Base-by-base conservation (phyloP, 805 yeast genomes). In the Candida ulmi region DNA sequence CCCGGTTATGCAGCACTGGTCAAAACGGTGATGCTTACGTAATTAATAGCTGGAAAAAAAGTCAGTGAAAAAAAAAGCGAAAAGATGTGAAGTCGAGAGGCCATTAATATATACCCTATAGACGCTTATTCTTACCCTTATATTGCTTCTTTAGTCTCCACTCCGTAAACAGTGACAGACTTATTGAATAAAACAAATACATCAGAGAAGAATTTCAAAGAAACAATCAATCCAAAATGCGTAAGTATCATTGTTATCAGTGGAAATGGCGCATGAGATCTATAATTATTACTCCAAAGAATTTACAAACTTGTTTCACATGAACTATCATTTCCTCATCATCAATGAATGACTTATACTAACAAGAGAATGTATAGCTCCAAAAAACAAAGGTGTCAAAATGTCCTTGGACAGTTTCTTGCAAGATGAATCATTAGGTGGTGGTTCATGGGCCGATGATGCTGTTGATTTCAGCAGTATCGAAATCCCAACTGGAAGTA, bases 351-450 rank as follows among this genome's bases (percentile, higher is more conserved):
- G n/a, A n/a, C n/a, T n/a, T n/a, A n/a, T n/a, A n/a, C n/a, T n/a
- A n/a, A n/a, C n/a, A n/a, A n/a, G n/a, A n/a, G n/a, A n/a, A n/a
- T n/a, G n/a, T n/a, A 70, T 69, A 80, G 77, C 77, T 52, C 83
- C 83, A 56, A 71, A 72, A 52, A 78, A 79, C 63, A 80, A 80
- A 58, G 72, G 69, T 43, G 72, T 73, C 48, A 86, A 80, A 68
- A 84, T 88, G 93, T 91, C 85, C 72, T 76, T 88, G 66, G 81
- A 79, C 60, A 78, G 90, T 63, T 88, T 88, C 73, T 74, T 86
- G 60, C 77, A 80, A 54, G 93, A 84, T 65, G 84, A 80, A 38
- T 62, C 82, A 30, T 74, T 79, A 51, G 87, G 85, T 34, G 79
- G 78, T 37, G 77, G 81, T 38, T 79, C 88, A 25, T 86, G 95